Conservation (phyloP, 257 asterid genomes). For the Penstemon barbatus region DNA sequence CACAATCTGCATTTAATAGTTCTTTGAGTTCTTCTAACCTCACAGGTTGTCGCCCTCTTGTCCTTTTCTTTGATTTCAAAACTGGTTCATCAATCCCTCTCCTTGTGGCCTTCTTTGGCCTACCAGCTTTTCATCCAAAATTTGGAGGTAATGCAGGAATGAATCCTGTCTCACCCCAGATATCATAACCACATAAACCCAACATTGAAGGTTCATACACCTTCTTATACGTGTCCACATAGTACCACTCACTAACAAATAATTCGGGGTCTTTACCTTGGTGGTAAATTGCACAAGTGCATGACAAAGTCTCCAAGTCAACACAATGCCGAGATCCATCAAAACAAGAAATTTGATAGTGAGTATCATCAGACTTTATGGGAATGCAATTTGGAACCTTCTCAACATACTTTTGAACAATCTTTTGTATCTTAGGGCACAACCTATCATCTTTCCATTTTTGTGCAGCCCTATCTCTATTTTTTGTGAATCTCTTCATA, state of each 20-base stretch:
- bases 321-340: no score
- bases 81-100: not conserved
- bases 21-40: no score
- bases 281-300: not conserved
- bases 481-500: not conserved
- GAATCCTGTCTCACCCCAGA: not conserved
- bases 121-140: not conserved
- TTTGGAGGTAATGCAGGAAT: not conserved
- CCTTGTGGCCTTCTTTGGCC: not conserved
- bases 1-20: no score
- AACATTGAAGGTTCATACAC: not conserved
- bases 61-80: not conserved
- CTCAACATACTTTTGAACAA: no score
- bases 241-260: not conserved
- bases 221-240: not conserved
- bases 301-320: no score
- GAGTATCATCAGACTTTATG: no score
- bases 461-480: not conserved
- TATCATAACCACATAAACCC: not conserved
- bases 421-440: no score
- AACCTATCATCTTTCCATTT: not conserved
- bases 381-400: no score
- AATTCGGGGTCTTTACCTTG: not conserved
- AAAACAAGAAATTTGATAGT: no score
- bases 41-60: no score